Evolutionary conservation across 192 early-diverging fungal species (phyloP).

Genomic region (Backusella macrospora): DNA sequence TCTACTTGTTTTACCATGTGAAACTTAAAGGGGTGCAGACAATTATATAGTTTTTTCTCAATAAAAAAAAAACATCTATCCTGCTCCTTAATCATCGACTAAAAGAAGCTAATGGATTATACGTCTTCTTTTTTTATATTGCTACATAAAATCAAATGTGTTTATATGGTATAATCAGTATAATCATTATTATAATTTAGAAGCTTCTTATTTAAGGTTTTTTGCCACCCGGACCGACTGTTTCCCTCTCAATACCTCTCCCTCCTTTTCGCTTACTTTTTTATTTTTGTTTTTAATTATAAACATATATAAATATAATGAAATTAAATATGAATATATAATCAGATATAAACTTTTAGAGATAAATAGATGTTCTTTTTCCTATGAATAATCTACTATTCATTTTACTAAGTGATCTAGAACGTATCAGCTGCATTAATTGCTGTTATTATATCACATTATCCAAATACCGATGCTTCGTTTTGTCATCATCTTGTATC

Average conservation of each 20-base stretch:
- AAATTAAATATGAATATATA: neutral
- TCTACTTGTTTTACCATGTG: neutral
- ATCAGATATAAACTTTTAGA: too few relatives aligned
- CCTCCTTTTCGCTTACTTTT: neutral
- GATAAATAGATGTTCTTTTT: neutral
- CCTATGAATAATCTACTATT: neutral
- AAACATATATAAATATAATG: neutral
- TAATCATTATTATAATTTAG: neutral
- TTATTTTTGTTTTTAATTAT: too few relatives aligned
- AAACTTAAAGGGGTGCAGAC: neutral
- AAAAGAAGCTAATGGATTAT: neutral
- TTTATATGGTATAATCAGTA: neutral
- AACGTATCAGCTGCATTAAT: neutral
- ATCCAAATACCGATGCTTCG: neutral
- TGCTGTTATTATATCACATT: constrained; percentile 8
- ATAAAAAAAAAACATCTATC: neutral
- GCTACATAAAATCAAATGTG: neutral
- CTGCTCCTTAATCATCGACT: neutral
- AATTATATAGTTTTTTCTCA: neutral
- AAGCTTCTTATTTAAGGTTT: neutral
- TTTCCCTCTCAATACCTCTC: neutral
- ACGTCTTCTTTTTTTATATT: neutral
- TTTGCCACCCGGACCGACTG: neutral
- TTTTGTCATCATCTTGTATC: constrained; percentile 7
- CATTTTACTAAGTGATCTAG: neutral